phyloP scores from a whole-genome alignment of 768 basidiomycete species.

The Serendipita sp. region DNA sequence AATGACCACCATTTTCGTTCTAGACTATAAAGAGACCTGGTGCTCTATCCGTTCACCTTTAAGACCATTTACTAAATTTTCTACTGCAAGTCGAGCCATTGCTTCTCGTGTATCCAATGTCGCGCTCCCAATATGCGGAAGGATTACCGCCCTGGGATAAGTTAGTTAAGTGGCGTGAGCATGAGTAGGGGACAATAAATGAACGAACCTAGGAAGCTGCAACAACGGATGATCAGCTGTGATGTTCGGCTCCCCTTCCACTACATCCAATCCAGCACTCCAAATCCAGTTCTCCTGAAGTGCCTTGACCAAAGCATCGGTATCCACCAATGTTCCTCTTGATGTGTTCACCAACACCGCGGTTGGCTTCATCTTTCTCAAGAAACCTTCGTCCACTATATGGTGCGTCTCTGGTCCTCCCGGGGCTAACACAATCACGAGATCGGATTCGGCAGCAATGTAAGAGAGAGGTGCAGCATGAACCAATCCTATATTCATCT shows the following conservation, averaged over 20 bases:
- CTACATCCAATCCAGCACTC: constrained; percentile 86
- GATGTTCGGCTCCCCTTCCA: constrained; percentile 81
- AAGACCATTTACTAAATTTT: constrained; percentile 49
- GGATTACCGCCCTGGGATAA: constrained; percentile 44
- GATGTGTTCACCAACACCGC: constrained; percentile 73
- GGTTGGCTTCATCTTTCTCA: constrained; percentile 72
- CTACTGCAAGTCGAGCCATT: constrained; percentile 65
- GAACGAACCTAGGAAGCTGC: constrained; percentile 48
- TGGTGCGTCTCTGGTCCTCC: constrained; percentile 57
- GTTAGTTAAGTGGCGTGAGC: background rate
- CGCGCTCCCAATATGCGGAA: constrained; percentile 88
- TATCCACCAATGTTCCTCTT: constrained; percentile 79
- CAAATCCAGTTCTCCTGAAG: constrained; percentile 65
- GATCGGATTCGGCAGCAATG: constrained; percentile 65
- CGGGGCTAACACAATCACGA: constrained; percentile 71
- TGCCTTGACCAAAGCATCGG: constrained; percentile 71
- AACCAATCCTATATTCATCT: constrained; percentile 23
- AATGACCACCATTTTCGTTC: background rate
- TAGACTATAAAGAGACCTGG: background rate
- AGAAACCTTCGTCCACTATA: constrained; percentile 52
- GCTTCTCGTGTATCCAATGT: constrained; percentile 67
- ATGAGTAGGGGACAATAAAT: background rate
- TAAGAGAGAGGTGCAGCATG: constrained; percentile 44
- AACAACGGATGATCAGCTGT: constrained; percentile 61
- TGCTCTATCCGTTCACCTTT: constrained; percentile 33